Evolutionary conservation across 2,329 filamentous ascomycete species (phyloP).

Genomic region (Drechmeria coniospora): DNA sequence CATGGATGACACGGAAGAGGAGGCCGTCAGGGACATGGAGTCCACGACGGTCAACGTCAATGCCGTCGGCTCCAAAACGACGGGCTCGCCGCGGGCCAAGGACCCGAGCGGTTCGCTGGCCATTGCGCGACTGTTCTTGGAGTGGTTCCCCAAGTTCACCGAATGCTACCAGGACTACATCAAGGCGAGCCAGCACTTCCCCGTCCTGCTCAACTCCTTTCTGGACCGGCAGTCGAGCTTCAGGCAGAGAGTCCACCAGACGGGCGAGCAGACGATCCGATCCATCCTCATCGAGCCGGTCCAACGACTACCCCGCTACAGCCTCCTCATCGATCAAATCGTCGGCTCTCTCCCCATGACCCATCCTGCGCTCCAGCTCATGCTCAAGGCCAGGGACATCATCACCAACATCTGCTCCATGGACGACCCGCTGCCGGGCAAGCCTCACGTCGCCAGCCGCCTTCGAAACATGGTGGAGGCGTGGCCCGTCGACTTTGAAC

Average conservation of each 20-base stretch:
- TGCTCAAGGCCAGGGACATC: constrained; percentile 82
- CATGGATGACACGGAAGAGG: constrained; percentile 71
- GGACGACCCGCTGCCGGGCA: constrained; percentile 55
- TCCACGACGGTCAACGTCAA: constrained; percentile 26
- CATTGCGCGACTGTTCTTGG: constrained; percentile 67
- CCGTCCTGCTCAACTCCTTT: constrained; percentile 63
- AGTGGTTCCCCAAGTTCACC: constrained; percentile 88
- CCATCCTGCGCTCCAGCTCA: constrained; percentile 66
- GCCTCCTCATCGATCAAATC: constrained; percentile 91
- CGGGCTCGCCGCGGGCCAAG: constrained; percentile 31
- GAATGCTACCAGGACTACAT: constrained; percentile 91
- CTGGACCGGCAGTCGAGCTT: constrained; percentile 72
- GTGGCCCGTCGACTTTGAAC: constrained; percentile 60
- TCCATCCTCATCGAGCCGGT: constrained; percentile 94
- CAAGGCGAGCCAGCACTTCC: constrained; percentile 74
- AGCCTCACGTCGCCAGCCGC: constrained; percentile 57
- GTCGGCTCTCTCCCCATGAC: constrained; percentile 69
- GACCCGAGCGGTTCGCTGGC: constrained; percentile 66
- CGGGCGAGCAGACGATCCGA: constrained; percentile 78
- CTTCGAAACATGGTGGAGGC: constrained; percentile 61
- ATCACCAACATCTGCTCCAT: constrained; percentile 95
- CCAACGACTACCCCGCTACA: constrained; percentile 86
- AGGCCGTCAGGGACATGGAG: constrained; percentile 64
- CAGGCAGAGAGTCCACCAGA: constrained; percentile 61
- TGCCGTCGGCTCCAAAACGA: constrained; percentile 26